phyloP scores from a whole-genome alignment of 2,329 filamentous ascomycete species.

The Fonsecaea nubica region DNA sequence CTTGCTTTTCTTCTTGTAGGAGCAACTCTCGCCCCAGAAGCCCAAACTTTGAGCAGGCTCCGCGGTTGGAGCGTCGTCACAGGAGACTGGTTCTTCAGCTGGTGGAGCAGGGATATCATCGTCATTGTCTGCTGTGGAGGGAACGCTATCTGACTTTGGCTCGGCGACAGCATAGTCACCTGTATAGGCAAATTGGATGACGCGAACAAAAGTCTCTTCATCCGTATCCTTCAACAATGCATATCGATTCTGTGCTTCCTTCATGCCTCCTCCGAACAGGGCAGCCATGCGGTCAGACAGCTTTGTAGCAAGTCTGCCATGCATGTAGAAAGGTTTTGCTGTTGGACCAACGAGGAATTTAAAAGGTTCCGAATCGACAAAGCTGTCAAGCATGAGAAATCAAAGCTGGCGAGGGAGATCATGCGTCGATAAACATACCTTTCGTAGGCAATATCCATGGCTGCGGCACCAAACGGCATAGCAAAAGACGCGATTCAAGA shows the following conservation, averaged over 20 bases:
- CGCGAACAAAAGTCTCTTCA: constrained; percentile 36
- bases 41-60: neutral
- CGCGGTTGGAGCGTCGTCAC: neutral
- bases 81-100: neutral
- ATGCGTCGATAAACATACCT: constrained; percentile 14
- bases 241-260: constrained; percentile 29
- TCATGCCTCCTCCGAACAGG: constrained; percentile 33
- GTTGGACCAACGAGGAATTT: constrained; percentile 31
- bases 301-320: constrained; percentile 34
- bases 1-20: neutral
- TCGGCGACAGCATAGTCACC: constrained; percentile 34
- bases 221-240: constrained; percentile 35
- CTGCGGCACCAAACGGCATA: neutral
- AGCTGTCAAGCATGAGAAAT: constrained; percentile 25
- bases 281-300: constrained; percentile 32
- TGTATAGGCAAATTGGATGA: constrained; percentile 39
- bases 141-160: neutral
- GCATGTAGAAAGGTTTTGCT: constrained; percentile 34
- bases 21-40: neutral
- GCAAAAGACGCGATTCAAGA: neutral
- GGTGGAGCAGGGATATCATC: neutral
- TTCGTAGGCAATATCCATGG: constrained; percentile 23
- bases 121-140: neutral
- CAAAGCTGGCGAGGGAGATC: neutral
- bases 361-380: constrained; percentile 37